Base-by-base conservation (phyloP, 2,329 filamentous ascomycete species). In the Hypoxylon sp. region DNA sequence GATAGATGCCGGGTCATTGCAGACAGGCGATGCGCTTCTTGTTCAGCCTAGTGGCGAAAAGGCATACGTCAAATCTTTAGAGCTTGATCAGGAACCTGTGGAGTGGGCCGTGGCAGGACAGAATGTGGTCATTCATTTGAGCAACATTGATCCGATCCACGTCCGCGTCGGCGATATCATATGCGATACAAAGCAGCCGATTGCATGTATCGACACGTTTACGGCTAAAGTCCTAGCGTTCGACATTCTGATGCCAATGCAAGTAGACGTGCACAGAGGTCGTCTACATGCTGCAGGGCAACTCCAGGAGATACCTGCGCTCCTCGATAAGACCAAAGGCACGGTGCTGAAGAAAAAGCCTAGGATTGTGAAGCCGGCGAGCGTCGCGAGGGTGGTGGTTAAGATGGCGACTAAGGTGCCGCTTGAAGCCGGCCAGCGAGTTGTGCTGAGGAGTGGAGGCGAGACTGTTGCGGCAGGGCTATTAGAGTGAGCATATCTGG, bases 61-160 rank as follows among this genome's bases (percentile, higher is more conserved):
- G 38, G 94, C 93, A 1, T 89, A 89, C 55, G 87, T 98, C 78
- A 97, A 95, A 77, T 91, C 89, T 2, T 84, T 99, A 51, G 90
- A 96, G 77, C 86, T 94, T 9, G 91, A 95, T 76, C 86, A 89
- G 21, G 87, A 92, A 55, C 81, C 87, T 0, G 87, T 86, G 11
- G 94, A 97, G 65, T 99, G 94, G 93, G 93, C 93, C 0, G 94
- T 98, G 13, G 94, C 95, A 0, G 95, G 95, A 0, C 93, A 98
- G 76, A 97, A 96, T 65, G 89, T 93, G 14, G 91, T 90, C 0
- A 82, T 99, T n/a, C 91, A 97, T 72, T 85, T 99, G 52, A 86
- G 89, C 7, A 91, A 95, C 71, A 93, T 98, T 75, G 95, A 98
- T 73, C 87, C 92, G 0, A 87, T 92, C 14, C 91, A 98, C 74